Base-by-base conservation (phyloP, 768 basidiomycete species). In the Agaricus sinodeliciosus region DNA sequence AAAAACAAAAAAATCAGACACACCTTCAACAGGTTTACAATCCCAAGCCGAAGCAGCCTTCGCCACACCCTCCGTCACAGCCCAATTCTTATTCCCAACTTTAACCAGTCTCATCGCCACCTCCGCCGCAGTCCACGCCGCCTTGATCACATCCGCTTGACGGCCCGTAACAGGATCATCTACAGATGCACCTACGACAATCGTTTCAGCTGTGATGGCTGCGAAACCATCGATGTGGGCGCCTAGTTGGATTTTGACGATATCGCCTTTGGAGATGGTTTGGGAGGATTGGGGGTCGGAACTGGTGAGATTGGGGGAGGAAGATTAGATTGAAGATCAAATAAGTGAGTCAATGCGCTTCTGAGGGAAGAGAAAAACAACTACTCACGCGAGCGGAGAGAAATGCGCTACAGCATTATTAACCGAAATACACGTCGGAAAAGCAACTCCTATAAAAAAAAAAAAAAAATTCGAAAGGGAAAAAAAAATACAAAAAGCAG, bases 211-310 rank as follows among this genome's bases (percentile, higher is more conserved):
- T 64, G 82, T 83, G 67, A 96, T 84, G 49, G 92, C 84, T 16
- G 94, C 94, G 69, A 90, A 97, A 52, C 96, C 96, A 67, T 98
- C 95, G 69, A 99, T 93, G 65, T 99, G 96, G 16, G 94, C 94
- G 43, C 96, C 96, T 55, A 98, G 77, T 68, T 94, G 91, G 58
- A 99, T 72, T 73, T 97, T 98, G 59, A 98, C 95, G 54, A 99
- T 84, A 67, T 99, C 96, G 55, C 84, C 83, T 58, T 92, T 87
- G 25, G 80, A 81, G 58, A 94, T 78, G 47, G 68, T 78, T 67
- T 84, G 82, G 6, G 73, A 71, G 25, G 87, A 80, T 57, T 81
- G 78, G 13, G 84, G 70, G 71, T 93, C 90, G 35, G 90, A 90
- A 59, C 87, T 90, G 26, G 13, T 22, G 9, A 9, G 6, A 6